Conservation (phyloP, 129 eudicot genomes). For the Helianthus tuberosus region DNA sequence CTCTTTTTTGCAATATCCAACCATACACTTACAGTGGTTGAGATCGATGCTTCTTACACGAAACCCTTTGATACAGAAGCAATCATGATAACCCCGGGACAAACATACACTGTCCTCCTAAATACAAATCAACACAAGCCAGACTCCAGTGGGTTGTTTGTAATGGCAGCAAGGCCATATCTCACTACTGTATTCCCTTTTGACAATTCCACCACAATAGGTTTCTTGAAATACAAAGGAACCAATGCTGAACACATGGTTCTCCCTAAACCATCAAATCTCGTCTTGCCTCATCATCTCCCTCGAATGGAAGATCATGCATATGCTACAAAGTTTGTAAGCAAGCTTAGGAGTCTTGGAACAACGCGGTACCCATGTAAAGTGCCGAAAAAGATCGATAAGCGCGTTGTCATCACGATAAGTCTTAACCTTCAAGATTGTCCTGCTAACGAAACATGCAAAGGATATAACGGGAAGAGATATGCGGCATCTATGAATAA, state of each 20-base stretch:
- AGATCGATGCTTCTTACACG: constrained; percentile 68
- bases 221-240: constrained; percentile 58
- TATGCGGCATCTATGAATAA: constrained; percentile 79
- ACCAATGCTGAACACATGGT: neutral
- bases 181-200: constrained; percentile 71
- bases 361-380: constrained; percentile 54
- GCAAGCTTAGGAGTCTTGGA: constrained; percentile 52
- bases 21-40: constrained; percentile 70
- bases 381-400: constrained; percentile 66
- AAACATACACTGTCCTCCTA: constrained; percentile 65
- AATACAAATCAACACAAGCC: constrained; percentile 47
- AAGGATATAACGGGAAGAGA: constrained; percentile 46
- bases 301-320: constrained; percentile 61
- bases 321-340: constrained; percentile 47
- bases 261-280: constrained; percentile 22
- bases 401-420: constrained; percentile 56
- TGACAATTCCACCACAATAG: constrained; percentile 63
- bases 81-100: constrained; percentile 84
- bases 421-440: constrained; percentile 85
- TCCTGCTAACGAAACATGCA: constrained; percentile 58
- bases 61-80: constrained; percentile 67
- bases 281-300: constrained; percentile 44
- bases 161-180: constrained; percentile 87
- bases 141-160: constrained; percentile 42
- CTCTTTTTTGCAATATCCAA: constrained; percentile 63